Base-by-base conservation (phyloP, 768 basidiomycete species). In the Botryobasidium botryosum region DNA sequence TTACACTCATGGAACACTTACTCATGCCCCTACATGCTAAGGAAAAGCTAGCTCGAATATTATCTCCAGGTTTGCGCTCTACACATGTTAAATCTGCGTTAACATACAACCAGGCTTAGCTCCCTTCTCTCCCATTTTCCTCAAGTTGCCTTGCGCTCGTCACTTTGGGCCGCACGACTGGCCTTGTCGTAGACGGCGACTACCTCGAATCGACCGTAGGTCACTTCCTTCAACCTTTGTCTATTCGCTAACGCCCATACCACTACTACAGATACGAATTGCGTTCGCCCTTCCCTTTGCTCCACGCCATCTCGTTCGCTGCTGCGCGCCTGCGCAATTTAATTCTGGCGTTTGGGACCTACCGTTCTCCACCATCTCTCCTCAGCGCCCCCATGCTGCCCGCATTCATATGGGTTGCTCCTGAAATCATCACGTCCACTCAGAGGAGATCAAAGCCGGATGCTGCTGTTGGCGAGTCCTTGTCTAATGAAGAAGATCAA, bases 51-150 rank as follows among this genome's bases (percentile, higher is more conserved):
- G 84, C 87, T 0, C 73, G 75, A 43, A 75, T 85, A 35, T 63
- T 97, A 17, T 96, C 97, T 56, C 81, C 84, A 50, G 35, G 12
- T 47, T 41, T 21, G 25, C 17, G 1, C 29, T 25, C n/a, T 12
- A 24, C n/a, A 8, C 17, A 6, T 24, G 13, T 18, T 25, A 39
- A 35, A 23, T 18, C 8, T 4, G 7, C n/a, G n/a, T n/a, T n/a
- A n/a, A n/a, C n/a, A n/a, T n/a, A n/a, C n/a, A 20, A n/a, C 7
- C 57, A n/a, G 27, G 29, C 21, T 7, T 56, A 94, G 88, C 81
- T 92, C 24, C 91, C 90, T 5, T 88, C 85, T 5, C 71, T 99
- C 51, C 91, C 88, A 2, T 99, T 97, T 61, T 80, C 83, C 1
- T 79, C 84, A 12, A 80, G 84, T 53, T 63, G 97, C 0, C 71